These are phyloP conservation scores for Adansonia rubrostipa DNA, from an alignment of 441 rosid genomes.

Conservation along the genomic window DNA sequence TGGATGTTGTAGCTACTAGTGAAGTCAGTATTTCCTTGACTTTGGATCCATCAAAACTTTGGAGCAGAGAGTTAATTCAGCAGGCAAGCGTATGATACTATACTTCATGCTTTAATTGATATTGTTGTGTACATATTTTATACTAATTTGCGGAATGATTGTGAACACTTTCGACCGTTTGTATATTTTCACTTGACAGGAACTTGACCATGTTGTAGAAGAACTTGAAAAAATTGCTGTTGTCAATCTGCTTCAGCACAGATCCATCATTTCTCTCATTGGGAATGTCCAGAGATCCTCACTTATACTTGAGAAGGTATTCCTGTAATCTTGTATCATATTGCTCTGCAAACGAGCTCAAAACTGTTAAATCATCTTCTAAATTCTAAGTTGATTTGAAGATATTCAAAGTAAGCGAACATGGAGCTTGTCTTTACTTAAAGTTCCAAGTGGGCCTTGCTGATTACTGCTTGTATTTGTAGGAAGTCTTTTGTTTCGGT, in stretches of 20 bases:
- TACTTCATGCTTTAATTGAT: conserved; percentile 9
- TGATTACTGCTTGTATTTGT: not conserved
- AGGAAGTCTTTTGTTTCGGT: not conserved
- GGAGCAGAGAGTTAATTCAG: conserved; percentile 94
- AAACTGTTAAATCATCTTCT: not conserved
- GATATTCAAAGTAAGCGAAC: not conserved
- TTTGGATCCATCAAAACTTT: conserved; percentile 89
- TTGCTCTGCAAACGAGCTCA: not conserved
- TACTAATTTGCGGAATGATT: conserved; percentile 8
- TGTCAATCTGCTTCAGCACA: conserved; percentile 82
- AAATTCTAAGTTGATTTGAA: not conserved
- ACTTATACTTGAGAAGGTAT: conserved; percentile 87
- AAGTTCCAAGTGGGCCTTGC: no score
- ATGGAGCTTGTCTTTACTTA: no score
- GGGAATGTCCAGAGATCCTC: conserved; percentile 93
- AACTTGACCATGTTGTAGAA: conserved; percentile 92
- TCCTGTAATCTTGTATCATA: not conserved
- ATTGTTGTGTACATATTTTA: not conserved
- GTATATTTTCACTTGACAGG: conserved; percentile 46
- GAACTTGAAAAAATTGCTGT: conserved; percentile 94
- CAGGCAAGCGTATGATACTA: conserved; percentile 65
- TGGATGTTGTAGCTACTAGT: conserved; percentile 97
- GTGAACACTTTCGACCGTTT: conserved; percentile 15
- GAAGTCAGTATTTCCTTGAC: conserved; percentile 98
- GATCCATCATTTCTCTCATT: conserved; percentile 93